A percentile compares a stretch with the other conserved stretches of the same genome.
phyloP scores from a whole-genome alignment of 2,329 filamentous ascomycete species.

The Colletotrichum scovillei region DNA sequence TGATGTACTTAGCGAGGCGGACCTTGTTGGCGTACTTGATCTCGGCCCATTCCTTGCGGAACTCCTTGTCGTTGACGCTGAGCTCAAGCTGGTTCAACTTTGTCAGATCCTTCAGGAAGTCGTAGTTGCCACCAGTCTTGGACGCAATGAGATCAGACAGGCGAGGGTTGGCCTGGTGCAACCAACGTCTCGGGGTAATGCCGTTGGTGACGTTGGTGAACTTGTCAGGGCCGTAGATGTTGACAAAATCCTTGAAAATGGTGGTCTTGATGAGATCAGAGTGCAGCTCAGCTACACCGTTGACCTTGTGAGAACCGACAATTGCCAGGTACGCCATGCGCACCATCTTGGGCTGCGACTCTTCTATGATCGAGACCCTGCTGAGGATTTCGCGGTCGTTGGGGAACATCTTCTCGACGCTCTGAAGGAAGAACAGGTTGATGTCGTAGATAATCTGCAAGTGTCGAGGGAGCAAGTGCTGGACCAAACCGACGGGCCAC shows the following conservation, averaged over 20 bases:
- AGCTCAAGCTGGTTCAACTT: conserved; percentile 86
- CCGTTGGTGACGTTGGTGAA: conserved; percentile 99
- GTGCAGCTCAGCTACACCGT: conserved; percentile 96
- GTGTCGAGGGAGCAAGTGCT: conserved; percentile 93
- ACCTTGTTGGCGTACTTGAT: conserved; percentile 98
- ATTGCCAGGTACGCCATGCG: conserved; percentile 96
- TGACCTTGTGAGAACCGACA: conserved; percentile 98
- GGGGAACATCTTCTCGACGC: conserved; percentile 90
- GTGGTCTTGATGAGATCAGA: conserved; percentile 98
- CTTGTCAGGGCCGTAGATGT: conserved; percentile 94
- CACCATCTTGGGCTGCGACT: conserved; percentile 96
- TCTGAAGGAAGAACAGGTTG: conserved; percentile 93
- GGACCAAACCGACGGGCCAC: conserved; percentile 93
- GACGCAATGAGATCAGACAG: conserved; percentile 92
- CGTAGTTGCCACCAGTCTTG: conserved; percentile 85
- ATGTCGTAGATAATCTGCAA: conserved; percentile 98
- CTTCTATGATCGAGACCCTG: conserved; percentile 97
- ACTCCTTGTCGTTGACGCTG: conserved; percentile 86
- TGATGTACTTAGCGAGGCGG: conserved; percentile 90
- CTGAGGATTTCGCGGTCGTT: conserved; percentile 86
- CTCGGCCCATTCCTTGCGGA: conserved; percentile 94
- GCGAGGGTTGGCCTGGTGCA: conserved; percentile 96
- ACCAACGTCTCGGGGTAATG: conserved; percentile 94
- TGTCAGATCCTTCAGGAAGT: conserved; percentile 91
- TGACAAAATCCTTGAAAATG: conserved; percentile 99